phyloP scores from a whole-genome alignment of 2,329 filamentous ascomycete genomes.

The Aureobasidium sp. region DNA sequence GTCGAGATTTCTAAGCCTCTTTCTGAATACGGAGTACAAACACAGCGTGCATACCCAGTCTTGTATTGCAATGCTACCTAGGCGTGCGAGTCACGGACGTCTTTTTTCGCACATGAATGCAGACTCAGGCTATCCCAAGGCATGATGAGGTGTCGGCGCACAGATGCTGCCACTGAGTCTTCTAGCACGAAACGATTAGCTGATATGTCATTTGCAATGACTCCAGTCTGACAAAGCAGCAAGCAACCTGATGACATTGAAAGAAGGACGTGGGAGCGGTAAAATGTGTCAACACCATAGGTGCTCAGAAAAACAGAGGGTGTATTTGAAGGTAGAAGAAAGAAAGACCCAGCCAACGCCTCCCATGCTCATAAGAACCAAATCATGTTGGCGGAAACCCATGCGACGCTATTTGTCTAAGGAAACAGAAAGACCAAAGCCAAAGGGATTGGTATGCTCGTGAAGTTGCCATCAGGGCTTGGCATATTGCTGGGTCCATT shows the following conservation, averaged over 20 bases:
- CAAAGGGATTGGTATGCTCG: not conserved
- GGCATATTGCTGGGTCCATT: slow-evolving; percentile 86
- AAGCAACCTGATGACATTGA: not conserved
- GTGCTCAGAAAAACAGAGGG: not conserved
- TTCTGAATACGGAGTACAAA: too few species aligned
- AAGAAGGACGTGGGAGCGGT: not conserved
- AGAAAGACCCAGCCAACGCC: slow-evolving; percentile 11
- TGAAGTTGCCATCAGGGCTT: slow-evolving; percentile 34
- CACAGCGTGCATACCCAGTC: too few species aligned
- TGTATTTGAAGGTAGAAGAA: slow-evolving; percentile 1
- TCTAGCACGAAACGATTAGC: not conserved
- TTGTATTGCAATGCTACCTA: too few species aligned
- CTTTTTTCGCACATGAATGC: too few species aligned
- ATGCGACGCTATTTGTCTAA: slow-evolving; percentile 17
- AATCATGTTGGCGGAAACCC: slow-evolving; percentile 14
- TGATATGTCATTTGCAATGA: not conserved
- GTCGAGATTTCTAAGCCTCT: too few species aligned
- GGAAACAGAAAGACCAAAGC: slow-evolving; percentile 3
- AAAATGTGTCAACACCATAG: not conserved
- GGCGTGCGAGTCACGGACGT: too few species aligned
- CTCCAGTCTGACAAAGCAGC: not conserved
- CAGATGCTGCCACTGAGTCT: too few species aligned
- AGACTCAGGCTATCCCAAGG: too few species aligned
- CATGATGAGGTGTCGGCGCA: too few species aligned
- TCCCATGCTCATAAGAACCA: slow-evolving; percentile 12